phyloP scores from a whole-genome alignment of 148 eudicot species.

The Arbutus unedo region DNA sequence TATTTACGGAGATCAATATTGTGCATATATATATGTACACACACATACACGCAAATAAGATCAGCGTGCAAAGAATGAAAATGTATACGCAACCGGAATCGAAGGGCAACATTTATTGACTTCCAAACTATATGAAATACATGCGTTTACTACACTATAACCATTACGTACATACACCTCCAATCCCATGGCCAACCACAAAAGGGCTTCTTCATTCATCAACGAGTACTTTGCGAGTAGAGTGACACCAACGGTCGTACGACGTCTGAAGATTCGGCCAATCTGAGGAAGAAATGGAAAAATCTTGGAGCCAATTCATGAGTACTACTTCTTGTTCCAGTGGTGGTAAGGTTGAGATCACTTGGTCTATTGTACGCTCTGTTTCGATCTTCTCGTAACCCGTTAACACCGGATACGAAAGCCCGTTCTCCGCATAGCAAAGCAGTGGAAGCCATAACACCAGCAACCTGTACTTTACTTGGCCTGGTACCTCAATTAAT shows the following conservation, averaged over 20 bases:
- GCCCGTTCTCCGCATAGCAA: constrained; percentile 29
- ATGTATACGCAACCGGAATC: too few species aligned
- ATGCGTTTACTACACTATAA: background rate
- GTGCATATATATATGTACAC: too few species aligned
- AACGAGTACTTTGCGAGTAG: constrained; percentile 21
- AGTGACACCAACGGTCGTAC: constrained; percentile 33
- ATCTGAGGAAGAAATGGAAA: constrained; percentile 22
- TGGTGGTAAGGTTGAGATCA: constrained; percentile 25
- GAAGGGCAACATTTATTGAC: background rate
- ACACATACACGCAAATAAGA: too few species aligned
- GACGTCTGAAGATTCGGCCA: constrained; percentile 37
- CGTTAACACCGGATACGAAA: constrained; percentile 27
- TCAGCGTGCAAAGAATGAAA: too few species aligned
- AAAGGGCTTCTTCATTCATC: background rate
- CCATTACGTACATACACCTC: background rate
- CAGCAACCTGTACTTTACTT: constrained; percentile 28
- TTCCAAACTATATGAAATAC: background rate
- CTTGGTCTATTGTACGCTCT: constrained; percentile 27
- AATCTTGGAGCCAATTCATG: constrained; percentile 35
- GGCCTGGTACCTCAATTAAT: constrained; percentile 13
- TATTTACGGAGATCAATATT: too few species aligned
- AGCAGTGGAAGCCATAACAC: constrained; percentile 32
- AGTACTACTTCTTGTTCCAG: constrained; percentile 34
- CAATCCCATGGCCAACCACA: background rate
- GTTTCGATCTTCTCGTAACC: constrained; percentile 29